Evolutionary conservation across 73 alveolate genomes (phyloP).

Genomic region (Paramecium pentaurelia): DNA sequence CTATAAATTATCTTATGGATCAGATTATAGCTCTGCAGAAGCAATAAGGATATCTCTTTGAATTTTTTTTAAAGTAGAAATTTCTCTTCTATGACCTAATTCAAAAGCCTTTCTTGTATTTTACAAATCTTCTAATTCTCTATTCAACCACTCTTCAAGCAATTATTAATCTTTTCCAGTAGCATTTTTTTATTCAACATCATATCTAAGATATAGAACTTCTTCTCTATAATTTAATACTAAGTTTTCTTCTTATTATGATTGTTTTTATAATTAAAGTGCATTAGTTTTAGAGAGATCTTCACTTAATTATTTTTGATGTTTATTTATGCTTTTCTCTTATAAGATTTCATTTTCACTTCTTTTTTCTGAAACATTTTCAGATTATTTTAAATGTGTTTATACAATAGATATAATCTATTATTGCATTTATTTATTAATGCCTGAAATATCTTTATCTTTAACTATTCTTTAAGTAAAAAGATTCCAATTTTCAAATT

Average conservation of each 20-base stretch:
- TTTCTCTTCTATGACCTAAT: neutral
- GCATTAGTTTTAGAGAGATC: neutral
- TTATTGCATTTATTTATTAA: neutral
- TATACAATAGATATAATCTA: neutral
- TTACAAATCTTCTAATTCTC: conserved; percentile 21
- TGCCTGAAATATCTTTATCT: neutral
- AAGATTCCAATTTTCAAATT: neutral
- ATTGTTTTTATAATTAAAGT: neutral
- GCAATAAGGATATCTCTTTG: conserved; percentile 30
- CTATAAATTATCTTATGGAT: neutral
- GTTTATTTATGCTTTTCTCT: neutral
- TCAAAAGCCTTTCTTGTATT: conserved; percentile 28
- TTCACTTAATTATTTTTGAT: neutral
- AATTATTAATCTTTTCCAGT: neutral
- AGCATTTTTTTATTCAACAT: conserved; percentile 6
- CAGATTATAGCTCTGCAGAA: neutral
- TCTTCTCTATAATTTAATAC: neutral
- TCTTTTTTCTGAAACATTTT: neutral
- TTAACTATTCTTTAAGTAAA: neutral
- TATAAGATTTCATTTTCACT: neutral
- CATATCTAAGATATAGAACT: neutral
- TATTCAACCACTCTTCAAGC: neutral
- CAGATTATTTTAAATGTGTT: neutral
- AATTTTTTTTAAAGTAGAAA: neutral
- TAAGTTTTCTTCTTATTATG: neutral